Evolutionary conservation across 2,329 filamentous ascomycete species (phyloP).

Genomic region (Penicillium italicum): DNA sequence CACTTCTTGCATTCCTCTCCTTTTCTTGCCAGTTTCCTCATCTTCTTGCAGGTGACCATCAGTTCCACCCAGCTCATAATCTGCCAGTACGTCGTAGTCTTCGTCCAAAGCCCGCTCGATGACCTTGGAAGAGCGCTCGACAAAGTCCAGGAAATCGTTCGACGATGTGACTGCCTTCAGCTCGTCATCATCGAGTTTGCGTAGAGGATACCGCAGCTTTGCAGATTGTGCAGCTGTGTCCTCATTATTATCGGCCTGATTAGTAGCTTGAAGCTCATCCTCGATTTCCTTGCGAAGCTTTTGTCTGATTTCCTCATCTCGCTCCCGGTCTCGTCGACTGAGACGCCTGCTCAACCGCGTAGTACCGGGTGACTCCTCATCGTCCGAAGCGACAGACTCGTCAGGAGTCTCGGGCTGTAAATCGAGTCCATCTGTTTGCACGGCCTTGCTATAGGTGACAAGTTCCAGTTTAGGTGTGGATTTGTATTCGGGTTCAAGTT

Average conservation of each 20-base stretch:
- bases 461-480: slow-evolving; percentile 62
- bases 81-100: slow-evolving; percentile 91
- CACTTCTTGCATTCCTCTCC: slow-evolving; percentile 64
- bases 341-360: slow-evolving; percentile 63
- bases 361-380: slow-evolving; percentile 55
- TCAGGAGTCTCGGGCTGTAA: slow-evolving; percentile 52
- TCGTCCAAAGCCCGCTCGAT: slow-evolving; percentile 93
- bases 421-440: slow-evolving; percentile 79
- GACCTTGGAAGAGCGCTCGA: slow-evolving; percentile 93
- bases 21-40: slow-evolving; percentile 52
- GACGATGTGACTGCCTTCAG: slow-evolving; percentile 85
- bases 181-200: slow-evolving; percentile 78
- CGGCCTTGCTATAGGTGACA: slow-evolving; percentile 94
- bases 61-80: slow-evolving; percentile 79
- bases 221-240: slow-evolving; percentile 41
- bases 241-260: slow-evolving; percentile 41
- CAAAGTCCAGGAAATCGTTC: slow-evolving; percentile 89
- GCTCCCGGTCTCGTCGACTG: slow-evolving; percentile 73
- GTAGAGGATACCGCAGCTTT: slow-evolving; percentile 65
- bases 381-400: slow-evolving; percentile 59
- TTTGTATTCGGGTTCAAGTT: slow-evolving; percentile 20
- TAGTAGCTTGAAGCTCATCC: slow-evolving; percentile 76
- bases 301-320: slow-evolving; percentile 84
- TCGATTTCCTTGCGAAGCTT: slow-evolving; percentile 86
- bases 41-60: slow-evolving; percentile 76